phyloP scores from a whole-genome alignment of 768 basidiomycete species.

The Thelephora ganbajun region DNA sequence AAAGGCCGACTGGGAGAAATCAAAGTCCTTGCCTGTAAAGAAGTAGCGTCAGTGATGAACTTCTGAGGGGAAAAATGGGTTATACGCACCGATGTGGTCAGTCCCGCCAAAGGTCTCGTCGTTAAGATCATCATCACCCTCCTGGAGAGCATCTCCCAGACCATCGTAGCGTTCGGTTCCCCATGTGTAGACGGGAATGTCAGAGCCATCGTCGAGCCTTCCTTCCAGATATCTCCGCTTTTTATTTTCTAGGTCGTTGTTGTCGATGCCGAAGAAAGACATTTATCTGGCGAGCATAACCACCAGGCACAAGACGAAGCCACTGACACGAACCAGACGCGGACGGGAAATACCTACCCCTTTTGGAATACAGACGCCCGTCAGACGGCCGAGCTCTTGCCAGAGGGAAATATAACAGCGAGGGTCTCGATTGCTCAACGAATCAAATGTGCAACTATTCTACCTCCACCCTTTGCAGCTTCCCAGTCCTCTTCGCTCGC shows the following conservation, averaged over 20 bases:
- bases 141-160: conserved; percentile 74
- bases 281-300: conserved; percentile 23
- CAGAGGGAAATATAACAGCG: too few species aligned
- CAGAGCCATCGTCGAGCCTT: conserved; percentile 40
- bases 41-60: neutral
- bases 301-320: neutral
- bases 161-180: conserved; percentile 85
- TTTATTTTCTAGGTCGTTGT: conserved; percentile 47
- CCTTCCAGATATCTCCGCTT: conserved; percentile 40
- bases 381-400: too few species aligned
- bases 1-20: conserved; percentile 48
- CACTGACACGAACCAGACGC: too few species aligned
- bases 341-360: too few species aligned
- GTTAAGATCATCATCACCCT: conserved; percentile 87
- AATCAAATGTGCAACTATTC: neutral
- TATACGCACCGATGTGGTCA: conserved; percentile 46
- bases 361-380: too few species aligned
- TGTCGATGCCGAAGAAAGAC: conserved; percentile 78
- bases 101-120: conserved; percentile 88
- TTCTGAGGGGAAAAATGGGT: neutral
- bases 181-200: conserved; percentile 87
- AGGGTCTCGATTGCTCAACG: too few species aligned
- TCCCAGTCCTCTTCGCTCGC: neutral
- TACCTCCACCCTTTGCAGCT: neutral
- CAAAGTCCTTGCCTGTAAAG: conserved; percentile 73